Percentiles rank a stretch among this genome's conserved stretches.
Conservation (phyloP, 805 yeast genomes). For the Yarrowia divulgata region DNA sequence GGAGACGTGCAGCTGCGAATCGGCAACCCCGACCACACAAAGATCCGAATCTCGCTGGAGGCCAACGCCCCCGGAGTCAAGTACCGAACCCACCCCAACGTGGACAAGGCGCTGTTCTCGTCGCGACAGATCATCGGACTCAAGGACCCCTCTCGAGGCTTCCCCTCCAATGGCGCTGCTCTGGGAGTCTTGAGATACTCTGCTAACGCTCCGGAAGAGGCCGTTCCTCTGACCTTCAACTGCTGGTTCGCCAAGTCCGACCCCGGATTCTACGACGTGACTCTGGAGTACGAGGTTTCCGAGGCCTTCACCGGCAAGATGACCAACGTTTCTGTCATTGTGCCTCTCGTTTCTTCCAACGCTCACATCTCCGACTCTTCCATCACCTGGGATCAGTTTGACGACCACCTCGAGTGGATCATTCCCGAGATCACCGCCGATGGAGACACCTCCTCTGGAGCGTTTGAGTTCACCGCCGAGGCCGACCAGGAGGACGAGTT, state of each 20-base stretch:
- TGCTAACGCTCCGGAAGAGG: constrained; percentile 68
- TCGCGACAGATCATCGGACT: constrained; percentile 66
- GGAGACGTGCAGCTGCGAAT: constrained; percentile 92
- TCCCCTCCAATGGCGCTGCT: constrained; percentile 90
- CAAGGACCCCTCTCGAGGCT: constrained; percentile 77
- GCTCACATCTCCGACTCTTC: constrained; percentile 55
- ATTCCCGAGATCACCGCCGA: constrained; percentile 63
- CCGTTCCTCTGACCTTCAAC: constrained; percentile 75
- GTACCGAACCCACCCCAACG: constrained; percentile 95
- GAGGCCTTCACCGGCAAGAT: constrained; percentile 57
- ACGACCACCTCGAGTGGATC: constrained; percentile 74
- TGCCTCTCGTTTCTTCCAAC: constrained; percentile 71
- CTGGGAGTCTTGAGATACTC: constrained; percentile 95
- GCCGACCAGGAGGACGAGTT: constrained; percentile 80
- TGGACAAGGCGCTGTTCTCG: constrained; percentile 77
- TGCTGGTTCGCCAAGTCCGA: constrained; percentile 81
- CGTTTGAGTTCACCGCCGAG: constrained; percentile 79
- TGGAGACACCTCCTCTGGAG: constrained; percentile 62
- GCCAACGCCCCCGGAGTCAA: constrained; percentile 63
- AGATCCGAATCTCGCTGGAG: constrained; percentile 66
- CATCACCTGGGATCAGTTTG: constrained; percentile 59
- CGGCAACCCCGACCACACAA: constrained; percentile 74
- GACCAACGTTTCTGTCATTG: constrained; percentile 61
- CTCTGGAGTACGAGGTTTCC: constrained; percentile 85
- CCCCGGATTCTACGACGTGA: constrained; percentile 70